Evolutionary conservation across 192 early-diverging fungal species (phyloP), one percentile per base, ranked within the genome.

Genomic region (Coemansia sp.): DNA sequence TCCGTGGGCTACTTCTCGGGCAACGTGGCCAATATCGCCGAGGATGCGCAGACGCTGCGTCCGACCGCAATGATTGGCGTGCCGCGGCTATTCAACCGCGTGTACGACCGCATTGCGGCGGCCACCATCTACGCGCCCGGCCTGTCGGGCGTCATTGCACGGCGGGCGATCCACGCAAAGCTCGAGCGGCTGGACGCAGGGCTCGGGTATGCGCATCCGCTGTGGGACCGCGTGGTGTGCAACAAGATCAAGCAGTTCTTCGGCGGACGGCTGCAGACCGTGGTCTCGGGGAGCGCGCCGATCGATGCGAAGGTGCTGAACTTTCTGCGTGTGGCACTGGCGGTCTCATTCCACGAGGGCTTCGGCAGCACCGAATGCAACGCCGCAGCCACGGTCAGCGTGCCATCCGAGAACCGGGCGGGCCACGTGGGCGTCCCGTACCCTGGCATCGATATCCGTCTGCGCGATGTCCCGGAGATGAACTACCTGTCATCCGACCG

Each of bases 391-490:
- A 75, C 71, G 0, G 63, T 82, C 60, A 72, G 58, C 16, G 42
- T 72, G 40, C 56, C 67, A 40, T 62, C 56, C 59, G 77, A 86
- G 57, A 59, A 67, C 36, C 78, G 51, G 9, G 73, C 86, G 0
- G 91, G 90, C 18, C 86, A 91, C 58, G 90, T 95, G 15, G 95
- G 95, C 43, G 73, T 87, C 7, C 93, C 94, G 7, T 84, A 88
- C n/a, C 85, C 91, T 22, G 87, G 87, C 37, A 78, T 85, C 26
- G 90, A 96, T 67, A 85, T 98, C 52, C 93, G 96, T 62, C 84
- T 99, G 49, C 87, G 88, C 10, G 94, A 96, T 66, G 90, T 97
- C 3, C 93, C 95, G 26, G 87, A 89, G 54, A 96, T 99, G 95
- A 88, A 90, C 63, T 98, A 98, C 73, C 78, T 84, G 42, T 80